Conservation (phyloP, 306 rosid genomes). For the Sechiopsis laciniata region DNA sequence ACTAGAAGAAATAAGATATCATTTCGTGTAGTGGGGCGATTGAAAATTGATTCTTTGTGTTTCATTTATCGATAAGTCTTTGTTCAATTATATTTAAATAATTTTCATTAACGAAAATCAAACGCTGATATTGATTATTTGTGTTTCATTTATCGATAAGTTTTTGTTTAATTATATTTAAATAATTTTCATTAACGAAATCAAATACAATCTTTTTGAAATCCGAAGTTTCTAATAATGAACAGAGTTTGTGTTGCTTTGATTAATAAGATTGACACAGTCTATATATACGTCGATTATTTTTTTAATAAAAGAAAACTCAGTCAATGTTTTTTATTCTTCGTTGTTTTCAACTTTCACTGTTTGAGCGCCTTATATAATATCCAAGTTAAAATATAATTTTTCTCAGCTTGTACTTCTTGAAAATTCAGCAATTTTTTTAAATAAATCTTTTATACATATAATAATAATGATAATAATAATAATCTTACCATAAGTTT, state of each 20-base stretch:
- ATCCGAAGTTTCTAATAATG: background rate
- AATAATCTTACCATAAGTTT: too few species aligned
- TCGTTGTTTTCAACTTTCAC: background rate
- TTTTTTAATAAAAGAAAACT: background rate
- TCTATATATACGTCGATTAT: background rate
- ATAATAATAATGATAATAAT: too few species aligned
- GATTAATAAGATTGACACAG: background rate
- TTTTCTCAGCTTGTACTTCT: too few species aligned
- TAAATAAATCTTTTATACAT: too few species aligned
- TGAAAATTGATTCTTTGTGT: background rate
- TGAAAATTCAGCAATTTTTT: too few species aligned
- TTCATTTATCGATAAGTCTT: too few species aligned
- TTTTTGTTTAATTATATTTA: background rate
- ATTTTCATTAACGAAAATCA: background rate
- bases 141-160: too few species aligned
- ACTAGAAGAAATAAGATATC: background rate
- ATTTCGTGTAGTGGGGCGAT: background rate
- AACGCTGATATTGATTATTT: background rate
- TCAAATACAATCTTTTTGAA: background rate
- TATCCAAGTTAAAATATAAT: too few species aligned
- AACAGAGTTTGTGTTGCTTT: background rate
- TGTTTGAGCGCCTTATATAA: too few species aligned
- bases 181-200: background rate
- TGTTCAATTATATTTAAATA: background rate
- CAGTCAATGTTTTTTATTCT: background rate